phyloP scores from a whole-genome alignment of 257 asterid species.

The Nicotiana attenuata region DNA sequence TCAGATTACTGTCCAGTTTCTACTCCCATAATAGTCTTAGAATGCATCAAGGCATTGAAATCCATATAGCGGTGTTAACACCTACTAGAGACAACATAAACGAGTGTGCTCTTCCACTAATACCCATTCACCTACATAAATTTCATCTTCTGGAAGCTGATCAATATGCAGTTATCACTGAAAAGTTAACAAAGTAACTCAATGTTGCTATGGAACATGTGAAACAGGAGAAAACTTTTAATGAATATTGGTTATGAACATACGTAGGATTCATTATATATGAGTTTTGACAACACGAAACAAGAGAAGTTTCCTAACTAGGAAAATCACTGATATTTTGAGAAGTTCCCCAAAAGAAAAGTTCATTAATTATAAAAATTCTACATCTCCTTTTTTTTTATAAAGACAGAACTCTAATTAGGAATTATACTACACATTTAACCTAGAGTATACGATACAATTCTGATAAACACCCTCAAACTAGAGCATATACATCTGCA shows the following conservation, averaged over 20 bases:
- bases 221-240: background rate
- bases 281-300: background rate
- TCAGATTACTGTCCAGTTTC: background rate
- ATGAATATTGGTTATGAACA: background rate
- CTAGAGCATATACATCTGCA: background rate
- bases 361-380: background rate
- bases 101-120: background rate
- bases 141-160: background rate
- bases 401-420: background rate
- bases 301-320: background rate
- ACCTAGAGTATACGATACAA: background rate
- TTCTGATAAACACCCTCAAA: background rate
- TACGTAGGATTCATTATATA: background rate
- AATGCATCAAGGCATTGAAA: background rate
- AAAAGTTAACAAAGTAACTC: background rate
- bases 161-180: background rate
- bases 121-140: background rate
- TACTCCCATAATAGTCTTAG: background rate
- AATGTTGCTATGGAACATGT: background rate
- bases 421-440: background rate
- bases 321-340: background rate
- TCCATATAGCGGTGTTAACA: background rate
- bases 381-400: background rate
- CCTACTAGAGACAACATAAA: background rate
- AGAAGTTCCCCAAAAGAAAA: background rate